Conservation (phyloP, 179 eudicot species). For the Pouteria campechiana region DNA sequence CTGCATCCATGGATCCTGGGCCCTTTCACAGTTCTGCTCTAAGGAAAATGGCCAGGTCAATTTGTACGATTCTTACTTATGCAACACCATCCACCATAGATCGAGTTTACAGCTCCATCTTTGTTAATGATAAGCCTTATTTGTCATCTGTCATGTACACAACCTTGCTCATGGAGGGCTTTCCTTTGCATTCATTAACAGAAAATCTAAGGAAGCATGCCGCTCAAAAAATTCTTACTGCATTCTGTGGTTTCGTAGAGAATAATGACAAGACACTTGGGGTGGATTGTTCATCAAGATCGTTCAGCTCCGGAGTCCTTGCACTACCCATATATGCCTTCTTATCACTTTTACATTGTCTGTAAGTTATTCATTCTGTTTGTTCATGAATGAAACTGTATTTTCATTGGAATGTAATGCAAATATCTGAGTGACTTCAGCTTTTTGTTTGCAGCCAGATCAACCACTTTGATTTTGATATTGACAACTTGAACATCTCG, state of each 20-base stretch:
- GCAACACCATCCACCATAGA: constrained; percentile 39
- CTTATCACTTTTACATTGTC: constrained; percentile 53
- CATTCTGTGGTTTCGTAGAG: constrained; percentile 51
- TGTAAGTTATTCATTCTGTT: constrained; percentile 37
- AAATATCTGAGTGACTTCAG: neutral
- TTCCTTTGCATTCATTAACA: constrained; percentile 56
- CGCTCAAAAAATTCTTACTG: constrained; percentile 35
- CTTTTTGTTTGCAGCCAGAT: constrained; percentile 41
- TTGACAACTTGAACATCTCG: no score
- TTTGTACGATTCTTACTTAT: constrained; percentile 48
- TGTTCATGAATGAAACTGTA: neutral
- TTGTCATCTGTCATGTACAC: constrained; percentile 29
- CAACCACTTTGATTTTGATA: constrained; percentile 34
- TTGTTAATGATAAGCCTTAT: constrained; percentile 28
- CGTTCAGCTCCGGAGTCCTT: constrained; percentile 17
- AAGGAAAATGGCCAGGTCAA: constrained; percentile 62
- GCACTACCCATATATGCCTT: constrained; percentile 55
- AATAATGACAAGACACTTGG: no score
- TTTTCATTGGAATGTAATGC: neutral
- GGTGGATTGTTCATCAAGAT: constrained; percentile 25
- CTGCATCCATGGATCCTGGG: constrained; percentile 41
- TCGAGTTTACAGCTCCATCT: constrained; percentile 41
- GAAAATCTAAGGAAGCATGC: constrained; percentile 36
- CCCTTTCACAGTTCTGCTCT: constrained; percentile 29
- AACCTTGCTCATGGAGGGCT: constrained; percentile 79